A percentile compares a stretch with the other conserved stretches of the same genome.
Evolutionary conservation across 2,329 filamentous ascomycete species (phyloP).

Genomic region (Diatrype stigma): DNA sequence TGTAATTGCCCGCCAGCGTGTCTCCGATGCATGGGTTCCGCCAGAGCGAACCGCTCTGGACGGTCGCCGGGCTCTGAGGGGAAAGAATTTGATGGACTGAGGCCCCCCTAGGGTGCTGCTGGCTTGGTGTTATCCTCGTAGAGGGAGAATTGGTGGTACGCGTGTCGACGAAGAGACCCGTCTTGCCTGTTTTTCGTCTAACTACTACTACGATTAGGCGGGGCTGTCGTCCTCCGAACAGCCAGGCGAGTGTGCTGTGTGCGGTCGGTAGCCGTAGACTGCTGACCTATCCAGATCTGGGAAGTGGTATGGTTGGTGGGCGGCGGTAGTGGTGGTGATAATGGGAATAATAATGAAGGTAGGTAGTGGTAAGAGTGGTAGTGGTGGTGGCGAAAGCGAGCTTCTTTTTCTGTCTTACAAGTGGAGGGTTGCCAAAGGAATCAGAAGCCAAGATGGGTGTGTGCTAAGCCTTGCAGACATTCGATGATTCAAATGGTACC

Average conservation of each 20-base stretch:
- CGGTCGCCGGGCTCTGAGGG: conserved; percentile 61
- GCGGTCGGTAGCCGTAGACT: conserved; percentile 19
- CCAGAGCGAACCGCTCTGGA: conserved; percentile 74
- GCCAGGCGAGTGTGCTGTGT: conserved; percentile 33
- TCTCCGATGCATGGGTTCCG: conserved; percentile 68
- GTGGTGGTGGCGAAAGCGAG: conserved; percentile 14
- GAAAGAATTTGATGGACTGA: conserved; percentile 52
- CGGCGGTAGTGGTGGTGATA: conserved; percentile 5
- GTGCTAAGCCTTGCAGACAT: conserved; percentile 14
- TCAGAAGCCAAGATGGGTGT: conserved; percentile 23
- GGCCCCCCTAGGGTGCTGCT: conserved; percentile 49
- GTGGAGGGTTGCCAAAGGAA: conserved; percentile 19
- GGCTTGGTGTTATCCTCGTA: conserved; percentile 30
- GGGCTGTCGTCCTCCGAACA: conserved; percentile 26
- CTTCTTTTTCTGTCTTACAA: conserved; percentile 14
- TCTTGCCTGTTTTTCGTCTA: conserved; percentile 24
- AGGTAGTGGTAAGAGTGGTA: conserved; percentile 11
- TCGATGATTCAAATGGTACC: conserved; percentile 19
- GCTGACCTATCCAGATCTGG: conserved; percentile 16
- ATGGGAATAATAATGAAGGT: background rate
- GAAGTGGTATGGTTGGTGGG: conserved; percentile 16
- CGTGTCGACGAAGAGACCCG: conserved; percentile 26
- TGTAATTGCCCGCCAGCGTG: conserved; percentile 72
- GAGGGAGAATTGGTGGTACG: conserved; percentile 26
- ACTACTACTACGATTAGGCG: conserved; percentile 20